Base-by-base conservation (phyloP, 345 rosid species). In the Brassica juncea region DNA sequence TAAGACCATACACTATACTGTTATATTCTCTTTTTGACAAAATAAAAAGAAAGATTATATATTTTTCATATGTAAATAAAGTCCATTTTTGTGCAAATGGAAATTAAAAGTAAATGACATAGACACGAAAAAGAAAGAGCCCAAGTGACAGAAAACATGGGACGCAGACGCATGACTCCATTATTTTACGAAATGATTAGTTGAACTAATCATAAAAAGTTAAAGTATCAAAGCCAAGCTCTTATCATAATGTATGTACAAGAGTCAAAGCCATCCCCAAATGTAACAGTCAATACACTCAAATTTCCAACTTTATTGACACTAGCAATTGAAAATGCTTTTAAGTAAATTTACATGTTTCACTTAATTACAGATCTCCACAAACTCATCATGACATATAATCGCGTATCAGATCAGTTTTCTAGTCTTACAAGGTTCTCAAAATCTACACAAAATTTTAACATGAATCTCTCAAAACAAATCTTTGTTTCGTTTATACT, bases 141-240 rank as follows among this genome's bases (percentile, higher is more conserved):
- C 16, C 34, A 31, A 52, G 19, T 54, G 47, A 32, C 9, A 31
- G 15, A 67, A 68, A 70, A 70, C 31, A 54, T 52, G 62, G 27
- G 44, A 30, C 7, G 44, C 30, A 54, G 60, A 54, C 63, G 47
- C 25, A 30, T 44, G 72, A 47, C 3, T 68, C 72, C 59, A 47
- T 27, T 47, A 68, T 42, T 25, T 44, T 44, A 54, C 63, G 28
- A 70, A 70, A 14, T 54, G 63, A 54, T 70, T 54, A 54, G 63
- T 31, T 70, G 73, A 52, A 31, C 73, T 70, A 70, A 70, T 70
- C 62, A 70, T 70, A 70, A 9, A 59, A 54, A 54, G 62, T 23
- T 25, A n/a, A 65, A 63, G 23, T 9, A 66, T 10, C 34, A 5
- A 61, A 61, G 66, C 16, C 66, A 60, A 27, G 8, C 15, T 14